Conservation (phyloP, 805 yeast species). For the Priceomyces haplophilus region DNA sequence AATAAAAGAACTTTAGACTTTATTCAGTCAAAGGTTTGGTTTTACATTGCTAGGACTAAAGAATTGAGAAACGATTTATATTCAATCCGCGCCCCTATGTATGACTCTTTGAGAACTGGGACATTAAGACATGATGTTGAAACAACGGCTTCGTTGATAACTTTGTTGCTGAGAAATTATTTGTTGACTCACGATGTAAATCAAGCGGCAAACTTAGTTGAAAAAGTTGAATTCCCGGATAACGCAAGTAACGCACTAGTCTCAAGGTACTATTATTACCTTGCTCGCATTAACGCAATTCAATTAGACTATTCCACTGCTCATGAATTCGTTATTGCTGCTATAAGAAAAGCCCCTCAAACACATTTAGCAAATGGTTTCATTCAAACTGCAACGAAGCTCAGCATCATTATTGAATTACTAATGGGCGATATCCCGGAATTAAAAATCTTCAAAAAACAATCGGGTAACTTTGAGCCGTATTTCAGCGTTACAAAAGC, state of each 20-base stretch:
- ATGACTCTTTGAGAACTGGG: constrained; percentile 78
- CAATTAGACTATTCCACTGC: constrained; percentile 92
- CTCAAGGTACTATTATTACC: constrained; percentile 87
- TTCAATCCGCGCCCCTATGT: constrained; percentile 65
- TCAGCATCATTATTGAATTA: constrained; percentile 82
- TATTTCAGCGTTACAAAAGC: constrained; percentile 87
- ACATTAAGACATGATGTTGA: constrained; percentile 90
- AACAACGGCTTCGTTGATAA: constrained; percentile 82
- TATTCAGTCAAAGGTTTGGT: constrained; percentile 89
- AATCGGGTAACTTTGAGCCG: constrained; percentile 61
- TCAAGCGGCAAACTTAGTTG: constrained; percentile 85
- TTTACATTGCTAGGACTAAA: constrained; percentile 74
- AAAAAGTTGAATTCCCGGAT: constrained; percentile 84
- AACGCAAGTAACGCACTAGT: constrained; percentile 82
- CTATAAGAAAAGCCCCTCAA: constrained; percentile 95
- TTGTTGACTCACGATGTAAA: constrained; percentile 74
- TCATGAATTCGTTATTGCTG: constrained; percentile 86
- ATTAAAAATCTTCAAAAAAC: constrained; percentile 70
- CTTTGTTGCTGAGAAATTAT: constrained; percentile 81
- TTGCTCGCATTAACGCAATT: constrained; percentile 86
- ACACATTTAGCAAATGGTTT: constrained; percentile 82
- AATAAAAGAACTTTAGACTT: constrained; percentile 84
- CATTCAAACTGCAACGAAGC: constrained; percentile 82
- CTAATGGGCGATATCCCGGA: constrained; percentile 97
- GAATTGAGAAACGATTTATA: constrained; percentile 57